These are phyloP conservation scores for Begonia peltatifolia DNA, from an alignment of 306 rosid species.

Conservation along the genomic window DNA sequence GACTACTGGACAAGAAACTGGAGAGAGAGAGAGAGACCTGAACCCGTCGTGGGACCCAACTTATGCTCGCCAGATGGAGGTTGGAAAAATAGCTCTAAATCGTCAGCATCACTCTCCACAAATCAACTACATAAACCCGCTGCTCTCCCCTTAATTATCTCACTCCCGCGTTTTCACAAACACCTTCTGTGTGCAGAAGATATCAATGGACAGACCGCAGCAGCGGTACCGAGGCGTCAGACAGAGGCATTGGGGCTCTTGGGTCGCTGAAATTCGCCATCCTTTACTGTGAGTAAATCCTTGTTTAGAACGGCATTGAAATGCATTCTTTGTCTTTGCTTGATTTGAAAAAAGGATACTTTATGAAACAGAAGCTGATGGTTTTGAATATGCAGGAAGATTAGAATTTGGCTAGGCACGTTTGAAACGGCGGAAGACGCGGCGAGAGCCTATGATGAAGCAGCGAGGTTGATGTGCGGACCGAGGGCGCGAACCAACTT, in stretches of 20 bases:
- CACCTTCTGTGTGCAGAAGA: not conserved
- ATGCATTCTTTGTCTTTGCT: no score
- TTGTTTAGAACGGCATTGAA: no score
- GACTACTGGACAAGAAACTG: no score
- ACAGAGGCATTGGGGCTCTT: constrained; percentile 99
- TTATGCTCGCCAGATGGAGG: no score
- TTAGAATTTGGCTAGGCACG: constrained; percentile 92
- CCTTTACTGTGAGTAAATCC: constrained; percentile 43
- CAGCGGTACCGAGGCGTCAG: constrained; percentile 95
- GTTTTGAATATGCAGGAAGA: constrained; percentile 45
- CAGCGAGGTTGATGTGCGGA: constrained; percentile 90
- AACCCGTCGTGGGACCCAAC: no score
- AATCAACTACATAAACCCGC: no score
- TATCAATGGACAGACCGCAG: constrained; percentile 77
- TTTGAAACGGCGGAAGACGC: constrained; percentile 95
- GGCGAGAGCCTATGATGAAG: constrained; percentile 86
- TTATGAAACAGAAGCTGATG: not conserved
- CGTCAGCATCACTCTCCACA: no score
- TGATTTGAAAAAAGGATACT: no score
- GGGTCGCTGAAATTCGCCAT: constrained; percentile 98
- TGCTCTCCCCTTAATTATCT: not conserved
- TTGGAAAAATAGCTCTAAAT: no score
- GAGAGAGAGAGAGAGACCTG: no score
- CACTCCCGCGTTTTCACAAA: constrained; percentile 9
- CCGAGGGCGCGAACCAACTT: constrained; percentile 81